Conservation (phyloP, 2,329 filamentous ascomycete genomes). For the Trichoderma sp. region DNA sequence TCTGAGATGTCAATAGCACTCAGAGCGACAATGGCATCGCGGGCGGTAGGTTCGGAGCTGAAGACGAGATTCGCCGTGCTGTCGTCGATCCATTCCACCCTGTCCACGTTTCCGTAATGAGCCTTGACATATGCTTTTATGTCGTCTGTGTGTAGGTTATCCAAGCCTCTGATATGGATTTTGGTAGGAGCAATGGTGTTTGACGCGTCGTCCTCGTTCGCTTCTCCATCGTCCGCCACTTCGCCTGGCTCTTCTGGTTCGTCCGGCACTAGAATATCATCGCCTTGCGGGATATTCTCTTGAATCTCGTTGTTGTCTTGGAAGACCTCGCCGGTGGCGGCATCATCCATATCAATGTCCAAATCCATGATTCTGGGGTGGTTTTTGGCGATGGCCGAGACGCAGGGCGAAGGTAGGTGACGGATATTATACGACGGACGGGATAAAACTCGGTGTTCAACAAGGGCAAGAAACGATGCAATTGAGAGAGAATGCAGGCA, state of each 20-base stretch:
- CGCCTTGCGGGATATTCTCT: constrained; percentile 30
- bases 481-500: neutral
- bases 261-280: constrained; percentile 40
- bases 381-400: neutral
- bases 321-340: constrained; percentile 36
- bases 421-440: neutral
- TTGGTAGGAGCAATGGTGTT: constrained; percentile 48
- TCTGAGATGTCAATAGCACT: constrained; percentile 52
- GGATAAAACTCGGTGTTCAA: neutral
- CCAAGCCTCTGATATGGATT: constrained; percentile 79
- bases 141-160: constrained; percentile 75
- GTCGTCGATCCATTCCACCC: constrained; percentile 94
- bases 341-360: constrained; percentile 69
- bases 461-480: constrained; percentile 25
- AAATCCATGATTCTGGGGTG: constrained; percentile 54
- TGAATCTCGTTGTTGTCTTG: constrained; percentile 28
- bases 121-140: constrained; percentile 71
- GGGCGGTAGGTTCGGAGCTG: constrained; percentile 49
- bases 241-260: constrained; percentile 40
- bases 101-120: constrained; percentile 59
- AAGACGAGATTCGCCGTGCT: constrained; percentile 85
- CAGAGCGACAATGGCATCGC: constrained; percentile 54
- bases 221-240: constrained; percentile 35
- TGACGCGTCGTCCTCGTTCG: constrained; percentile 25
- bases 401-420: neutral